Evolutionary conservation across 495 filamentous ascomycete genomes (phyloP).

Genomic region (Symbiotaphrina buchneri): DNA sequence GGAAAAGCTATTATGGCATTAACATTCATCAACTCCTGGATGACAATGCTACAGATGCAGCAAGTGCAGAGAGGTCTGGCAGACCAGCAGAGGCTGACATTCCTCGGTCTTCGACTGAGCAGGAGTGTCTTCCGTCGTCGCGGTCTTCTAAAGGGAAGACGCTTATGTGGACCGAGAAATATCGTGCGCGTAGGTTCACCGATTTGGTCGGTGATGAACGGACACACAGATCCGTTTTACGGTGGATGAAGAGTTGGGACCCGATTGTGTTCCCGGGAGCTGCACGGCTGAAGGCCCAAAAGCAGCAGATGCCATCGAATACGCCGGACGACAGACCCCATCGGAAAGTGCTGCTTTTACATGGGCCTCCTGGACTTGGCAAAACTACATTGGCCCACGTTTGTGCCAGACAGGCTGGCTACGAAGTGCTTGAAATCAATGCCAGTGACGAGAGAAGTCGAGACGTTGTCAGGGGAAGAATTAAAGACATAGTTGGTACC

Average conservation of each 20-base stretch:
- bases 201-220: constrained; percentile 88
- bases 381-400: constrained; percentile 96
- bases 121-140: constrained; percentile 13
- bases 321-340: constrained; percentile 44
- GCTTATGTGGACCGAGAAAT: constrained; percentile 70
- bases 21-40: constrained; percentile 69
- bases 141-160: constrained; percentile 23
- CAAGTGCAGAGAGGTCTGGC: constrained; percentile 15
- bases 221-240: constrained; percentile 75
- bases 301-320: constrained; percentile 11
- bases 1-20: constrained; percentile 73
- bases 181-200: constrained; percentile 76
- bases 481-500: constrained; percentile 69
- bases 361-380: constrained; percentile 77
- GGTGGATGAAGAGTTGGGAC: constrained; percentile 91
- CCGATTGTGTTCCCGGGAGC: constrained; percentile 68
- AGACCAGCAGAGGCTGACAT: constrained; percentile 5
- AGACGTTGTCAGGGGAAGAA: constrained; percentile 69
- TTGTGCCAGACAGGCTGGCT: constrained; percentile 83
- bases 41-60: constrained; percentile 25
- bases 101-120: constrained; percentile 13
- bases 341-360: constrained; percentile 70
- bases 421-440: constrained; percentile 82
- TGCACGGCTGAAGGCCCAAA: constrained; percentile 27
- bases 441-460: constrained; percentile 59